Conservation (phyloP, 768 basidiomycete genomes). For the Tylopilus balloui region DNA sequence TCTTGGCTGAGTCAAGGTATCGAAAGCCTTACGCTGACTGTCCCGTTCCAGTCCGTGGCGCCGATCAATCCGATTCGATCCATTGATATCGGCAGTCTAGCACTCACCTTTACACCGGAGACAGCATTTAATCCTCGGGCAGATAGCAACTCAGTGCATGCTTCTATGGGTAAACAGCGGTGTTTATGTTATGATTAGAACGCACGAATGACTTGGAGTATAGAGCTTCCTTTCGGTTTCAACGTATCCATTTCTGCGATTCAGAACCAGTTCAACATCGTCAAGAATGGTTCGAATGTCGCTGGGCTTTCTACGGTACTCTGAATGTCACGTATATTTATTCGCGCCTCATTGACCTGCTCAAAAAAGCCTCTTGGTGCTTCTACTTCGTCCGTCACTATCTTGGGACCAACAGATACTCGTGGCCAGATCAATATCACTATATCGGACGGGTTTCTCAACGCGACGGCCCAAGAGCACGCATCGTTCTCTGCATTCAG, state of each 20-base stretch:
- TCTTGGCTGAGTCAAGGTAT: slow-evolving; percentile 67
- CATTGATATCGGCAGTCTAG: slow-evolving; percentile 60
- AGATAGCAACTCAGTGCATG: slow-evolving; percentile 55
- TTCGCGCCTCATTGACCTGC: not conserved
- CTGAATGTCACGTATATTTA: not conserved
- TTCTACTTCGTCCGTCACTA: slow-evolving; percentile 55
- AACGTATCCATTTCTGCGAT: slow-evolving; percentile 53
- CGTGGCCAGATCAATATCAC: slow-evolving; percentile 61
- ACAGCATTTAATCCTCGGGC: slow-evolving; percentile 56
- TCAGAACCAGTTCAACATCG: slow-evolving; percentile 60
- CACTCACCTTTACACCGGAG: slow-evolving; percentile 49
- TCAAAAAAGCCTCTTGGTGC: slow-evolving; percentile 51
- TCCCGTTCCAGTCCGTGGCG: slow-evolving; percentile 51
- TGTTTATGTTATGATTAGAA: not conserved
- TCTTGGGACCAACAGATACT: slow-evolving; percentile 51
- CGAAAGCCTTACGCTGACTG: slow-evolving; percentile 49
- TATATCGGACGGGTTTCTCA: slow-evolving; percentile 50
- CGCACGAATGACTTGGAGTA: slow-evolving; percentile 3
- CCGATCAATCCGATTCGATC: slow-evolving; percentile 60
- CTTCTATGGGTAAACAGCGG: slow-evolving; percentile 44
- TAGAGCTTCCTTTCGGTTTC: slow-evolving; percentile 73
- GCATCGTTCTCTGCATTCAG: slow-evolving; percentile 55
- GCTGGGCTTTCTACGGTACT: slow-evolving; percentile 58
- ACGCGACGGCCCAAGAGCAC: slow-evolving; percentile 45
- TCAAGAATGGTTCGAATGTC: slow-evolving; percentile 46